Evolutionary conservation across 1,284 basidiomycete genomes (phyloP).

Genomic region (Pascua sp.): DNA sequence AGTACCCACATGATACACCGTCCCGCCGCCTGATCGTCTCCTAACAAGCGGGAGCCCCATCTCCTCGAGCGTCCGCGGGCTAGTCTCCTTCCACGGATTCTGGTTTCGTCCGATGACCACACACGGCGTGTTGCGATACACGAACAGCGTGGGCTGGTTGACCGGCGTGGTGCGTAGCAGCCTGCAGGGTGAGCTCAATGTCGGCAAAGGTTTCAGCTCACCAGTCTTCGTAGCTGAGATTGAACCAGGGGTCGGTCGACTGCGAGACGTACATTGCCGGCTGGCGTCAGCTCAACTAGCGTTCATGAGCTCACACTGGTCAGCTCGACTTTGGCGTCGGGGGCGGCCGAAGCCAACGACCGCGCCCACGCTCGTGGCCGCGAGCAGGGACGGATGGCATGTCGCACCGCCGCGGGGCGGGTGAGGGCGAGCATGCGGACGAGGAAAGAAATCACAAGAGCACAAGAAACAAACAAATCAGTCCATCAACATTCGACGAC

Average conservation of each 20-base stretch:
- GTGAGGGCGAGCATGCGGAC: too few species aligned
- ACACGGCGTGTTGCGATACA: conserved; percentile 87
- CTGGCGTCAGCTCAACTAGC: conserved; percentile 20
- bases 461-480: too few species aligned
- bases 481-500: too few species aligned
- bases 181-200: conserved; percentile 53
- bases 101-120: conserved; percentile 92
- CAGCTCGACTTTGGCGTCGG: too few species aligned
- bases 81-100: conserved; percentile 97
- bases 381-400: too few species aligned
- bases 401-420: too few species aligned
- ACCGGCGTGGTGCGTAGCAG: conserved; percentile 71
- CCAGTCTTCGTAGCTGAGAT: conserved; percentile 92
- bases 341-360: too few species aligned
- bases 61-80: conserved; percentile 58
- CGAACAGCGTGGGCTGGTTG: conserved; percentile 68
- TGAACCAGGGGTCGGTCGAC: conserved; percentile 85
- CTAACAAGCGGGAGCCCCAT: conserved; percentile 74
- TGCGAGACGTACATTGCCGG: conserved; percentile 68
- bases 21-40: conserved; percentile 90
- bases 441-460: too few species aligned
- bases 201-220: conserved; percentile 47
- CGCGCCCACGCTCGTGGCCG: too few species aligned
- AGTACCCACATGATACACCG: conserved; percentile 94
- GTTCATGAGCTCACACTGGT: too few species aligned